phyloP scores from a whole-genome alignment of 1,284 basidiomycete species.

The Cutaneotrichosporon sp. region DNA sequence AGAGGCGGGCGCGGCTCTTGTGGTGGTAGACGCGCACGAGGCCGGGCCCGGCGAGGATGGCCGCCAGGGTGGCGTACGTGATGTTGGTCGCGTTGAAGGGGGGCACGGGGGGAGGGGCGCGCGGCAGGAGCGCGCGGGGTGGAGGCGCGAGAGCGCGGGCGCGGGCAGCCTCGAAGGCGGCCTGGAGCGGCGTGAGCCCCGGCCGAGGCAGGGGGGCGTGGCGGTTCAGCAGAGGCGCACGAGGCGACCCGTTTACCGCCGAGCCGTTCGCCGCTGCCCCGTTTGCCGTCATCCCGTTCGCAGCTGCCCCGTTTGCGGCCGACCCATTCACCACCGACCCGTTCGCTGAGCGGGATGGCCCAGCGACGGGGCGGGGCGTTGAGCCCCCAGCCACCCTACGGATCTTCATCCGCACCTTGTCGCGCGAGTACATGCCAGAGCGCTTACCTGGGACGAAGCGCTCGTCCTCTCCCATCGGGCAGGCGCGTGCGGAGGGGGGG shows the following conservation, averaged over 20 bases:
- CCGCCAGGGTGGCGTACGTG: not conserved
- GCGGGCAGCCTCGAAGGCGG: too few species aligned
- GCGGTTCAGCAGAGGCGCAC: too few species aligned
- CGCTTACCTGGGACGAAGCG: not conserved
- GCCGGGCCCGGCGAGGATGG: not conserved
- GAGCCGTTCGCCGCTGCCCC: too few species aligned
- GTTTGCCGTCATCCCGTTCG: too few species aligned
- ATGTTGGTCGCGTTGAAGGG: not conserved
- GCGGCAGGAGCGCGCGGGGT: not conserved
- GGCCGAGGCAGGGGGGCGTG: not conserved
- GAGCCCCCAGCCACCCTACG: too few species aligned
- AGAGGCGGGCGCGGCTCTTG: not conserved
- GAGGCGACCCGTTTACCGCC: too few species aligned
- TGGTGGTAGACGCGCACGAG: slow-evolving; percentile 12
- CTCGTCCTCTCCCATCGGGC: not conserved
- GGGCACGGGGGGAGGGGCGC: not conserved
- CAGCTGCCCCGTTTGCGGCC: too few species aligned
- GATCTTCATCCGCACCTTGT: not conserved
- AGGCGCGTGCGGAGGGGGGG: not conserved
- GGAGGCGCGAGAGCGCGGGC: too few species aligned
- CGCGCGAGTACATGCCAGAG: not conserved
- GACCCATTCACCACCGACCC: too few species aligned
- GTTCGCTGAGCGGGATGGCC: too few species aligned
- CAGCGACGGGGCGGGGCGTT: too few species aligned
- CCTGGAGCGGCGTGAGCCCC: not conserved